A percentile compares a stretch with the other conserved stretches of the same genome.
Evolutionary conservation across 2,329 filamentous ascomycete species (phyloP).

Genomic region (Talaromyces sp.): DNA sequence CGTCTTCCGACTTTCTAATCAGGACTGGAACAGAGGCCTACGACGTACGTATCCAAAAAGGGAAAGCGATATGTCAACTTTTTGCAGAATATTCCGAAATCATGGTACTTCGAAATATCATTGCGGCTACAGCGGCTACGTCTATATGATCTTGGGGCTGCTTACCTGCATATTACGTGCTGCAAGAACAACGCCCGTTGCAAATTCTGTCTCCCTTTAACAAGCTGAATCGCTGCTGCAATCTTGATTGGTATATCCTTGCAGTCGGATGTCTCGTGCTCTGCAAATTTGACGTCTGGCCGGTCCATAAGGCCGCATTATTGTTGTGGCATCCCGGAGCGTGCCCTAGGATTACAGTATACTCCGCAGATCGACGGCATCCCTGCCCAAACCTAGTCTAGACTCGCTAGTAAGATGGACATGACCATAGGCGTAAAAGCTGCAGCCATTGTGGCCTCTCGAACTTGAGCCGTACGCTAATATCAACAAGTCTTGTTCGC

Average conservation of each 20-base stretch:
- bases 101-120: not conserved
- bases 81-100: not conserved
- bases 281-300: conserved; percentile 6
- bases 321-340: not conserved
- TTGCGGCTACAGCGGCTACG: conserved; percentile 17
- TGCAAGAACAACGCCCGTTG: not conserved
- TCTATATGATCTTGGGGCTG: not conserved
- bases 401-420: not conserved
- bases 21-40: not conserved
- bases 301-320: not conserved
- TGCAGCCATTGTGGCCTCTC: not conserved
- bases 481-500: not conserved
- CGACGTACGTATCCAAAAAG: not conserved
- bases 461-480: not conserved
- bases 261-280: not conserved
- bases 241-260: not conserved
- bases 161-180: not conserved
- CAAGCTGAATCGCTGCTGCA: not conserved
- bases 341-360: not conserved
- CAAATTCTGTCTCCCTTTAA: not conserved
- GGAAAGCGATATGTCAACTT: not conserved
- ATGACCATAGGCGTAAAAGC: not conserved
- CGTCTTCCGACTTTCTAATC: not conserved
- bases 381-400: not conserved
- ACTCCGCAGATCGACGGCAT: conserved; percentile 3